Evolutionary conservation across 2,329 filamentous ascomycete species (phyloP).

Genomic region (Colletotrichum acutatum): DNA sequence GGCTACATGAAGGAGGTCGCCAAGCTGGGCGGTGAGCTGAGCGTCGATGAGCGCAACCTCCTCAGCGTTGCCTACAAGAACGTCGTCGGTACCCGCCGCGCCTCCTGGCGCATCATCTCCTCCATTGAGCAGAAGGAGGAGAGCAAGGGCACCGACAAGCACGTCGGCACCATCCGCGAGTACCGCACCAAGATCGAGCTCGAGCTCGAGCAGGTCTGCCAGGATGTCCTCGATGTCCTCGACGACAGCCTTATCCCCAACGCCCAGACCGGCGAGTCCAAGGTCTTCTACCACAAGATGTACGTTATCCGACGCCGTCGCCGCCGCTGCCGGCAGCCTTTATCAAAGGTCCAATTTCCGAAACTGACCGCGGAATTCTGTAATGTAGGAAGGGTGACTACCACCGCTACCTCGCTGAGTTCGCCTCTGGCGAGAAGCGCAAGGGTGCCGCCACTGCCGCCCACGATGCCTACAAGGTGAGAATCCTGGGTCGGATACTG

Average conservation of each 20-base stretch:
- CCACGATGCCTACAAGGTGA: conserved; percentile 96
- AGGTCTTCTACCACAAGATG: conserved; percentile 99
- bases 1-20: conserved; percentile 99
- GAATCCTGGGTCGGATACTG: not conserved
- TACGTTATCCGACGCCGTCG: conserved; percentile 61
- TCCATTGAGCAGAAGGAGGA: conserved; percentile 99
- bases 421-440: conserved; percentile 91
- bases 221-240: conserved; percentile 95
- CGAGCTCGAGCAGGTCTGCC: conserved; percentile 97
- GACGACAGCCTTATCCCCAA: conserved; percentile 95
- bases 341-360: conserved; percentile 1
- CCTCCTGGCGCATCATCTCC: conserved; percentile 99
- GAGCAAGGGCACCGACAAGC: conserved; percentile 96
- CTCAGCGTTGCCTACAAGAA: conserved; percentile 99
- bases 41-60: conserved; percentile 98
- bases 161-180: conserved; percentile 92
- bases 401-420: conserved; percentile 95
- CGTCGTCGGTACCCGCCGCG: conserved; percentile 96
- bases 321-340: not conserved
- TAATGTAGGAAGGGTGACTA: conserved; percentile 90
- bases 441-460: conserved; percentile 88
- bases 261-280: conserved; percentile 96
- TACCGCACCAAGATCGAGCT: conserved; percentile 99
- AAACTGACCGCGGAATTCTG: conserved; percentile 30
- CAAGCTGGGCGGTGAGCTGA: conserved; percentile 83